These are phyloP conservation scores for Leccinum subrobustum DNA, from an alignment of 1,284 basidiomycete genomes.

Conservation along the genomic window DNA sequence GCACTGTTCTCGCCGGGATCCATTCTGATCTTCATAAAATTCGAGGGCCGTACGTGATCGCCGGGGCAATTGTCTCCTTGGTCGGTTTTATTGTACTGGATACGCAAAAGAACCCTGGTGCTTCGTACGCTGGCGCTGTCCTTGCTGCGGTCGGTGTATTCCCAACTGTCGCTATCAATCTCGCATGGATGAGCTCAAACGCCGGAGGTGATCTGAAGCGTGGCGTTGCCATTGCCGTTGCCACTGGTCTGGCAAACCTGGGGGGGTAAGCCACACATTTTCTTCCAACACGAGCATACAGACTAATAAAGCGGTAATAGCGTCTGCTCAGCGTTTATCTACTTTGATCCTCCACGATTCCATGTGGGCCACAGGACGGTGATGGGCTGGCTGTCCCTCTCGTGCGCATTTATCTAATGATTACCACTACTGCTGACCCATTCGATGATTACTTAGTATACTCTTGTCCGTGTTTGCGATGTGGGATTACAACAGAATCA, in stretches of 20 bases:
- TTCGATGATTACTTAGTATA: conserved; percentile 23
- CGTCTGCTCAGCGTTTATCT: conserved; percentile 45
- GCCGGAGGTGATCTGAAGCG: conserved; percentile 55
- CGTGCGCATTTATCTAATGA: conserved; percentile 25
- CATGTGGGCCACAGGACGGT: conserved; percentile 49
- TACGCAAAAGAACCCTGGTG: conserved; percentile 34
- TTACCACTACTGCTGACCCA: neutral
- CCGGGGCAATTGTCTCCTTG: conserved; percentile 38
- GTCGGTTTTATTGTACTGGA: conserved; percentile 48
- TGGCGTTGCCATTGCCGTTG: conserved; percentile 53
- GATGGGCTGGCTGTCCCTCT: conserved; percentile 46
- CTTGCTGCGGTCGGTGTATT: conserved; percentile 55
- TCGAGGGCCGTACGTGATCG: conserved; percentile 47
- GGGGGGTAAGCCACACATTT: conserved; percentile 40
- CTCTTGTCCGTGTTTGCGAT: conserved; percentile 32
- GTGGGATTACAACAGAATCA: conserved; percentile 41
- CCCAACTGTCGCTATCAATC: conserved; percentile 49
- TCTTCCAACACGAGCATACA: neutral
- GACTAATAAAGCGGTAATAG: conserved; percentile 23
- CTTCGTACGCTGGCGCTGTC: conserved; percentile 51
- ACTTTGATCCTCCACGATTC: conserved; percentile 45
- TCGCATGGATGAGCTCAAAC: conserved; percentile 58
- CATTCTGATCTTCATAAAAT: conserved; percentile 42
- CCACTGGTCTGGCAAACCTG: conserved; percentile 52
- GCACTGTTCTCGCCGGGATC: conserved; percentile 42